Evolutionary conservation across 2,329 filamentous ascomycete species (phyloP), one percentile per base, ranked within the genome.

Genomic region (Penicillium rolfsii): DNA sequence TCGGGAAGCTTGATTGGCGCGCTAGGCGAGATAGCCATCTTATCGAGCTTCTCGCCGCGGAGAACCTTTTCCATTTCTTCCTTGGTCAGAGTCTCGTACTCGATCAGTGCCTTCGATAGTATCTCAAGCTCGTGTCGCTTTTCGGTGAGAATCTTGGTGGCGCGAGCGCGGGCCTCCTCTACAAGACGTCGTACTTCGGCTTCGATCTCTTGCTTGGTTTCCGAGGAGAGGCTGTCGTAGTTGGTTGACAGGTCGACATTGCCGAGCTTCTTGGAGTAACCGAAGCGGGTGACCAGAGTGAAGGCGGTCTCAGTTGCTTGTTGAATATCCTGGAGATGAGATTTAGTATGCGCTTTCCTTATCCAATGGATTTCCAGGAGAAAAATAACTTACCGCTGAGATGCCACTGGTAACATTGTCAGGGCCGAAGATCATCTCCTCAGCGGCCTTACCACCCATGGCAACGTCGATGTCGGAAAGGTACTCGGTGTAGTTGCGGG

Each of bases 391-490:
- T 84, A 92, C 90, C 57, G 85, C 85, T 56, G 90, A 90, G 58
- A 93, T 93, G 65, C 95, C 95, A 67, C 90, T 94, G 0, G 93
- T 96, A 43, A 98, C 93, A 67, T 92, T 90, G 67, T 97, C 91
- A n/a, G 88, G 82, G 30, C 95, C 95, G 71, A 93, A 99, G 55
- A 95, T 87, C 66, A 99, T 86, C 79, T 98, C 93, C 75, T 97
- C 93, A 0, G 82, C 93, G 67, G 93, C 91, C 77, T 94, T 95
- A 58, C 93, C 93, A 67, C 92, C 93, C 80, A 97, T 88, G 40
- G 85, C 85, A 26, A 93, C 86, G 70, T 93, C 91, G 61, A 97
- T 92, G 55, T 87, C 82, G 36, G 91, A 89, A 67, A 93, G 82
- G 70, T 93, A 93, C 73, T 99, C 91, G 58, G 87, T 87, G 69